phyloP scores from a whole-genome alignment of 441 rosid species.

The Lagerstroemia fauriei region DNA sequence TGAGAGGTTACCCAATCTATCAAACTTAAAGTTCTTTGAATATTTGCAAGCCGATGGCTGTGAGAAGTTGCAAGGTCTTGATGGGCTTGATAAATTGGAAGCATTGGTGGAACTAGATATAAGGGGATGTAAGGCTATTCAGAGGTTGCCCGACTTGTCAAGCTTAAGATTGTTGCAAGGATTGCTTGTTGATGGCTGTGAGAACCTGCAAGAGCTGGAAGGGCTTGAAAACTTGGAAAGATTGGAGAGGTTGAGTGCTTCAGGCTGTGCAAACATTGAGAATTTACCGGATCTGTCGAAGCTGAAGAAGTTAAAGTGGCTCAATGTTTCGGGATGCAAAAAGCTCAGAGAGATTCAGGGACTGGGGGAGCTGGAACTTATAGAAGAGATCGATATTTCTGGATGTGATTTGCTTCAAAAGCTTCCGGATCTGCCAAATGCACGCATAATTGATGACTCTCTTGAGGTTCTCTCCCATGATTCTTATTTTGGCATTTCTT shows the following conservation, averaged over 20 bases:
- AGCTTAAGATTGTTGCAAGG: neutral
- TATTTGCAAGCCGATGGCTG: neutral
- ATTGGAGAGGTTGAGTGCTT: neutral
- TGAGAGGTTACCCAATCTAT: neutral
- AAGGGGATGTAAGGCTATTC: neutral
- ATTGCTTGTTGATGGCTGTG: neutral
- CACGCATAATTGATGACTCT: too few relatives aligned
- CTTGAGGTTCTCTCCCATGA: too few relatives aligned
- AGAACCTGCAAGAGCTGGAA: neutral
- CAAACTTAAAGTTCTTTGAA: neutral
- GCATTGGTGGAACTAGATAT: neutral
- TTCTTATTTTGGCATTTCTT: too few relatives aligned
- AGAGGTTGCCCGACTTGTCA: slow-evolving; percentile 4
- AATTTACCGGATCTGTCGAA: too few relatives aligned
- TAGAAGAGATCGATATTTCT: too few relatives aligned
- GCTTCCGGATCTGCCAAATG: too few relatives aligned
- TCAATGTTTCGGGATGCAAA: too few relatives aligned
- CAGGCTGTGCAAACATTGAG: too few relatives aligned
- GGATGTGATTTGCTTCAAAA: too few relatives aligned
- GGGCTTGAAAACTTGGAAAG: neutral
- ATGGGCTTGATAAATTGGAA: neutral
- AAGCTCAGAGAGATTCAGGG: too few relatives aligned
- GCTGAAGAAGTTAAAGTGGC: too few relatives aligned
- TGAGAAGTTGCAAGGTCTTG: neutral
- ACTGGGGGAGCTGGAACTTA: too few relatives aligned